Base-by-base conservation (phyloP, 176 grass and related monocot genomes). In the Cymbopogon citratus region DNA sequence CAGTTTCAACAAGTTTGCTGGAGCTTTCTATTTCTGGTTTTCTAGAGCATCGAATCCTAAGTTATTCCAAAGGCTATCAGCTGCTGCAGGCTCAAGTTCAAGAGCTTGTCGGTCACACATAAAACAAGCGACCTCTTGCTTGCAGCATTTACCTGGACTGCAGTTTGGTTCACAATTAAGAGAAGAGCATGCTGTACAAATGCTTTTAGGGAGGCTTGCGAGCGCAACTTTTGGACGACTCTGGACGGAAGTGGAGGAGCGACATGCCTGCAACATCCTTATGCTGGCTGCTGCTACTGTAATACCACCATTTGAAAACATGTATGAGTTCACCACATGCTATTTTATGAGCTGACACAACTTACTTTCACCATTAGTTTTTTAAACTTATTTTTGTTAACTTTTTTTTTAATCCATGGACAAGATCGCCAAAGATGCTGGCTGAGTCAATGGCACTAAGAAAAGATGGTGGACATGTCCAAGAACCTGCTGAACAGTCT, bases 301-400 rank as follows among this genome's bases (percentile, higher is more conserved):
- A 39, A 69, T 95, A 88, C 96, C 96, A 80, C 88, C 89, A 74
- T 93, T 99, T 84, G 91, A 91, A 80, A 93, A 87, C 82, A 88
- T 86, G 92, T 99, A 89, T 77, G 87, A 3, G 70, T 69, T 35
- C 43, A 29, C 23, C 56, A 11, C 74, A 76, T 72, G 13, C 36
- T 54, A 13, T 71, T 80, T 28, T 73, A 7, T 65, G 60, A 25
- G 21, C 24, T 63, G 16, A 35, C 38, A 66, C 9, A 66, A 16
- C 13, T 66, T 62, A 16, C 23, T 12, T 51, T 73, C 15, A 7
- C 15, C 19, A 12, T 28, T 63, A 13, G 4, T 62, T 62, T 38
- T 28, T 54, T 3, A 33, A 9, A 3, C 0, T 0, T 21, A n/a
- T 31, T 23, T 41, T 72, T 75, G 3, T 91, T 57, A 38, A 71